Base-by-base conservation (phyloP, 345 rosid genomes). In the Pelargonium nanum region DNA sequence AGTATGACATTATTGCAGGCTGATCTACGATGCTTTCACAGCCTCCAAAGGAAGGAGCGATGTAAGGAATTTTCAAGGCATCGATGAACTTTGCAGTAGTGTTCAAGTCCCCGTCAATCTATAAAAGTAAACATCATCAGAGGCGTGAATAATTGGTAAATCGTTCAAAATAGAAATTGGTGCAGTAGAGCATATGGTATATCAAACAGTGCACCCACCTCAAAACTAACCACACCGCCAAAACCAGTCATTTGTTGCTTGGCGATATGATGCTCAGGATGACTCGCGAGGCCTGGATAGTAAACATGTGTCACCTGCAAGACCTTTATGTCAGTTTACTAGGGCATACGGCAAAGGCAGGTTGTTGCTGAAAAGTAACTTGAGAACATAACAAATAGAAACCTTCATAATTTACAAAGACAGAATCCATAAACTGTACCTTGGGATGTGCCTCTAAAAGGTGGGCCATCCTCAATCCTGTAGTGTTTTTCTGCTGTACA, bases 401-500 rank as follows among this genome's bases (percentile, higher is more conserved):
- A n/a, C n/a, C n/a, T n/a, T n/a, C n/a, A n/a, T n/a, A n/a, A n/a
- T n/a, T n/a, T n/a, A n/a, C n/a, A n/a, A n/a, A n/a, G n/a, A n/a
- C n/a, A n/a, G n/a, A n/a, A n/a, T n/a, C n/a, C n/a, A n/a, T n/a
- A n/a, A n/a, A n/a, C 58, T 53, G 66, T 66, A 89, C 97, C 96
- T 83, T 93, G 63, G 97, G 97, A 93, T 93, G 99, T 69, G 87
- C 99, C 97, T 93, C 97, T 87, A 93, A 93, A 90, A 93, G 57
- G 76, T 86, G 65, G 90, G 99, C 97, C 96, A 93, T 88, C 94
- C 86, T 79, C 66, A 80, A 64, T 54, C 89, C 99, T 26, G 99
- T 93, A 20, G 86, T 80, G 74, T 93, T 93, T 68, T 93, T 97
- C 81, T 85, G 94, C 89, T 74, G 83, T 84, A 93, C 92, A 82